Evolutionary conservation across 805 yeast genomes (phyloP), one percentile per base, ranked within the genome.

Genomic region (Metschnikowia shivogae): DNA sequence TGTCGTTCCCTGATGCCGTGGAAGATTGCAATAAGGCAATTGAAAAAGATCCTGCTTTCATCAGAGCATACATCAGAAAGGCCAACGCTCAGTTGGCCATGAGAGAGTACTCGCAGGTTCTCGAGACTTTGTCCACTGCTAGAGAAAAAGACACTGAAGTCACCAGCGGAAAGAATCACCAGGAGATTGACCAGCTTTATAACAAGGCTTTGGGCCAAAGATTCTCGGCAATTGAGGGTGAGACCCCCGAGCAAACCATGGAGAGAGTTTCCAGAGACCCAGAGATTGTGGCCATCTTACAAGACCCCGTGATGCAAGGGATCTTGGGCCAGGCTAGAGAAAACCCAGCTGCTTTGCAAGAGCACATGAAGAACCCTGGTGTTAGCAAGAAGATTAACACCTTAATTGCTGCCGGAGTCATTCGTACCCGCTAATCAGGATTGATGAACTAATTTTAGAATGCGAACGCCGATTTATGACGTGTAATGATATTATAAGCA

Each of bases 1-100:
- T 92, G 86, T 88, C 97, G 10, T 93, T 92, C 86, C 97, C 97
- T 14, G 98, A 92, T 56, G 97, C 96, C 13, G 84, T 93, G 46
- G 77, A 78, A 58, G 99, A 93, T 70, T 89, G 97, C 74, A 87
- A 92, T 60, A 65, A 70, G 47, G 99, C 99, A 31, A 87, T 93
- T 58, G 81, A 78, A 62, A 80, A 82, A 56, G 98, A 93, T 67
- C 96, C 97, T 37, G 68, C 73, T 17, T 93, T 93, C 67, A 76
- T 92, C 60, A 86, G 96, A 72, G 99, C 98, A 3, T 93, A 90
- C 66, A 86, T 93, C 54, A 84, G 99, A 73, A 93, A 93, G 74
- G 98, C 99, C 32, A 87, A 82, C 54, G 96, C 97, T 14, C 89
- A 85, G 72, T 77, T 89, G 62, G 90, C 95, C 32, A 84, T 89